Base-by-base conservation (phyloP, 2,329 filamentous ascomycete species). In the Xylariaceae sp. region DNA sequence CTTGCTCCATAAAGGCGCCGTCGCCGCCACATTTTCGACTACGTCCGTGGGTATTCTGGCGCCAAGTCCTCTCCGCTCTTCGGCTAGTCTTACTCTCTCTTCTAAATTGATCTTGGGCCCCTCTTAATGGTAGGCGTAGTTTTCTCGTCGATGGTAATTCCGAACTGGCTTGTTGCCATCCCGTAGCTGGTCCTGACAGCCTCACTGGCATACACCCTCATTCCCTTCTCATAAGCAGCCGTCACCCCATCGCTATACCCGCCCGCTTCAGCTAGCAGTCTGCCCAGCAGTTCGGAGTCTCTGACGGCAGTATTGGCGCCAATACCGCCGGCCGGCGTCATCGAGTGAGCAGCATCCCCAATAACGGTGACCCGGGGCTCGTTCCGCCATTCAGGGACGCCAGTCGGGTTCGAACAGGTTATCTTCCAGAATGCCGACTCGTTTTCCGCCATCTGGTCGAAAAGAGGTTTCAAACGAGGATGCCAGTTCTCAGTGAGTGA, bases 401-500 rank as follows among this genome's bases (percentile, higher is more conserved):
- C 81, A 0, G 72, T 72, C 0, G 82, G 83, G 0, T 74, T 77
- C 0, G 81, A 84, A 59, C 80, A 85, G 1, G 82, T 85, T 45
- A 86, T 85, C 61, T 84, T 86, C 80, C 81, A 85, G 59, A 86
- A 86, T 0, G 83, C 82, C 0, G 83, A 79, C 58, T 86, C 80
- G 0, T 67, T 58, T 51, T 76, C 78, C 5, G 71, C 65, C 79
- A 85, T 84, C 34, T 83, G 61, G 5, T 84, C 80, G 54, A 86
- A 79, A 0, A 86, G 67, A 1, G 80, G 74, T 63, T 72, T 76
- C 43, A 86, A 68, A 2, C 76, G 72, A 12, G 77, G 72, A 62
- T 84, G 74, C 83, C 83, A 86, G 32, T 78, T 64, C 15, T 69
- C 64, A 0, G 80, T 78, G 0, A 86, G 66, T 1, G 67, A 63